phyloP scores from a whole-genome alignment of 768 basidiomycete species.

The Amanita thiersii region DNA sequence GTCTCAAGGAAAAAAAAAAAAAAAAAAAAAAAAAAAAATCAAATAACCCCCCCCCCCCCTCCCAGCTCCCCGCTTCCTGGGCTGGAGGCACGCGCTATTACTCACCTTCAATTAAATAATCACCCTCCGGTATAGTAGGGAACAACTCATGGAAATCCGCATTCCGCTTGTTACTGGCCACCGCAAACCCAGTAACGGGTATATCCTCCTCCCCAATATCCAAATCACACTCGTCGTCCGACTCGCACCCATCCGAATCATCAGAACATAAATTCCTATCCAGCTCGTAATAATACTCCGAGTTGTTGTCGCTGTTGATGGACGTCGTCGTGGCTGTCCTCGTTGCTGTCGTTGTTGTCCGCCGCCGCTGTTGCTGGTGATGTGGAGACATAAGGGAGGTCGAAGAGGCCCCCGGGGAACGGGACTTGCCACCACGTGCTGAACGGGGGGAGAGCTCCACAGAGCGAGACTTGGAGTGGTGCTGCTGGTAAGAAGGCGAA shows the following conservation, averaged over 20 bases:
- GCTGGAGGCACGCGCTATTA: too few relatives aligned
- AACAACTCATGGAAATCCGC: slow-evolving; percentile 96
- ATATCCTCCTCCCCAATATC: slow-evolving; percentile 64
- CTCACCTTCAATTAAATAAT: slow-evolving; percentile 96
- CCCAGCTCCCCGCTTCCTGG: too few relatives aligned
- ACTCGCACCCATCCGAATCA: slow-evolving; percentile 26
- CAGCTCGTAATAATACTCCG: slow-evolving; percentile 22
- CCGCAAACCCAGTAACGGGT: slow-evolving; percentile 93
- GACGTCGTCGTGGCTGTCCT: slow-evolving; percentile 17
- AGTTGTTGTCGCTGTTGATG: slow-evolving; percentile 22
- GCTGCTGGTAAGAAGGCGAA: too few relatives aligned
- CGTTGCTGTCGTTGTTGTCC: slow-evolving; percentile 20
- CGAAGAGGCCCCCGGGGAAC: slow-evolving; percentile 18
- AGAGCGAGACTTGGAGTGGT: slow-evolving; percentile 12
- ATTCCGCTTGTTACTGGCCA: slow-evolving; percentile 91
- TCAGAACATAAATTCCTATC: slow-evolving; percentile 31
- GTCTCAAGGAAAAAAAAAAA: slow-evolving; percentile 39
- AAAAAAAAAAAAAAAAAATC: slow-evolving; percentile 8
- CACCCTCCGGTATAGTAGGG: slow-evolving; percentile 81
- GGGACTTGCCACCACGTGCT: slow-evolving; percentile 8
- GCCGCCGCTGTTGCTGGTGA: slow-evolving; percentile 15
- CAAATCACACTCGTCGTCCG: slow-evolving; percentile 24
- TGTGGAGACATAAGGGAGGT: slow-evolving; percentile 13
- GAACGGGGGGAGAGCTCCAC: slow-evolving; percentile 10
- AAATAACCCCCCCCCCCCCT: too few relatives aligned